These are phyloP conservation scores for Citrullus colocynthis DNA, from an alignment of 306 rosid species.

Conservation along the genomic window DNA sequence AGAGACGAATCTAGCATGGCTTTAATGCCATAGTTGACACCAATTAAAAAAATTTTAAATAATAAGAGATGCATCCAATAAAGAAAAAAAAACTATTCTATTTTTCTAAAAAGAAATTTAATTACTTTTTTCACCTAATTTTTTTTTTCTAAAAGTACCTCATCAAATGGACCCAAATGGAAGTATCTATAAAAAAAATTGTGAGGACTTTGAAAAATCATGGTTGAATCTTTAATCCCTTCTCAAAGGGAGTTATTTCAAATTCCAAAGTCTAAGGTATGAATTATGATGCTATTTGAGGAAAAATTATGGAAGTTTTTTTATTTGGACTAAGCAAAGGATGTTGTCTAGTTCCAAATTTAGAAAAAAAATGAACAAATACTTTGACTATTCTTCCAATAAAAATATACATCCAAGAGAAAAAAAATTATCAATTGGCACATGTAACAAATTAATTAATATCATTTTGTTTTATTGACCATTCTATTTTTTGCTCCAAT, in stretches of 20 bases:
- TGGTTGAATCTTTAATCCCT: not conserved
- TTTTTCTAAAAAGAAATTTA: too few relatives aligned
- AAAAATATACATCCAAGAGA: too few relatives aligned
- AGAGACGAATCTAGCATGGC: too few relatives aligned
- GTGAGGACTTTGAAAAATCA: not conserved
- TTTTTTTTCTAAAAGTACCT: too few relatives aligned
- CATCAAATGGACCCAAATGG: too few relatives aligned
- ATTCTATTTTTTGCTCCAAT: not conserved
- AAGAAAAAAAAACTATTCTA: too few relatives aligned
- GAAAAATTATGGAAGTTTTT: not conserved
- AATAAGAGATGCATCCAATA: too few relatives aligned
- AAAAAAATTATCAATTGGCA: not conserved
- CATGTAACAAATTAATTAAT: not conserved
- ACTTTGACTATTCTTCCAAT: not conserved
- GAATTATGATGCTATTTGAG: not conserved
- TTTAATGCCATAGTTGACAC: too few relatives aligned
- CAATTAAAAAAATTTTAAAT: too few relatives aligned
- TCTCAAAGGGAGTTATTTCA: not conserved
- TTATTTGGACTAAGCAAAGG: not conserved
- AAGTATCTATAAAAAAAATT: too few relatives aligned
- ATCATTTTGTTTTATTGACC: too few relatives aligned
- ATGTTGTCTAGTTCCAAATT: not conserved
- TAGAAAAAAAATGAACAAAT: not conserved
- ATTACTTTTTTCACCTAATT: too few relatives aligned
- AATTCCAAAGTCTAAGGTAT: not conserved